A percentile compares a stretch with the other conserved stretches of the same genome.
Conservation (phyloP, 2,329 filamentous ascomycete species). For the Colletotrichum sp. region DNA sequence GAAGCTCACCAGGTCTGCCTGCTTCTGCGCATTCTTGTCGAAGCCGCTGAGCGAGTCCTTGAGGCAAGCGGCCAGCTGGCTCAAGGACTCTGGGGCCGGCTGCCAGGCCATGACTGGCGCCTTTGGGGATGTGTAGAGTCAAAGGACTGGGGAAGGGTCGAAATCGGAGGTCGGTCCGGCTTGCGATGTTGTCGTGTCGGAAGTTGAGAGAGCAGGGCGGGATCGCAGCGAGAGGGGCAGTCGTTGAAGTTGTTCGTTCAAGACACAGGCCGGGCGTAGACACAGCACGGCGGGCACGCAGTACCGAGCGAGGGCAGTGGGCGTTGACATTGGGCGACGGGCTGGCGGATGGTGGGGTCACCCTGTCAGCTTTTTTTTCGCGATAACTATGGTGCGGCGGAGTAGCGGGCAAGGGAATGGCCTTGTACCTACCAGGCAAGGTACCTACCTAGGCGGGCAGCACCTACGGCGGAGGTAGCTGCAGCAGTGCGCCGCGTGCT, state of each 20-base stretch:
- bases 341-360: slow-evolving; percentile 20
- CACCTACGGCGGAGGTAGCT: not conserved
- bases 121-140: slow-evolving; percentile 17
- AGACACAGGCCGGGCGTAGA: not conserved
- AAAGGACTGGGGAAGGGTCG: slow-evolving; percentile 13
- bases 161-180: slow-evolving; percentile 6
- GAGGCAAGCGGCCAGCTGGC: slow-evolving; percentile 87
- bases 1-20: slow-evolving; percentile 79
- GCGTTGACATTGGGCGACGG: slow-evolving; percentile 12
- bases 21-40: slow-evolving; percentile 80
- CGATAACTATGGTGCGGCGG: slow-evolving; percentile 22
- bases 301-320: not conserved
- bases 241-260: slow-evolving; percentile 15
- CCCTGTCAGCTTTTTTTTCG: slow-evolving; percentile 24
- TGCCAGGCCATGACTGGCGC: slow-evolving; percentile 82
- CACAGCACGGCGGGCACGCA: not conserved
- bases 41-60: slow-evolving; percentile 90
- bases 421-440: not conserved
- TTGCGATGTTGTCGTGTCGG: not conserved
- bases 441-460: not conserved
- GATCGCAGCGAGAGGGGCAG: slow-evolving; percentile 14
- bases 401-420: slow-evolving; percentile 6
- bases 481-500: not conserved
- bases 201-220: not conserved
- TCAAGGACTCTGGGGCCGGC: slow-evolving; percentile 83